Base-by-base conservation (phyloP, 305 asterid genomes). In the Rubia peregrina region DNA sequence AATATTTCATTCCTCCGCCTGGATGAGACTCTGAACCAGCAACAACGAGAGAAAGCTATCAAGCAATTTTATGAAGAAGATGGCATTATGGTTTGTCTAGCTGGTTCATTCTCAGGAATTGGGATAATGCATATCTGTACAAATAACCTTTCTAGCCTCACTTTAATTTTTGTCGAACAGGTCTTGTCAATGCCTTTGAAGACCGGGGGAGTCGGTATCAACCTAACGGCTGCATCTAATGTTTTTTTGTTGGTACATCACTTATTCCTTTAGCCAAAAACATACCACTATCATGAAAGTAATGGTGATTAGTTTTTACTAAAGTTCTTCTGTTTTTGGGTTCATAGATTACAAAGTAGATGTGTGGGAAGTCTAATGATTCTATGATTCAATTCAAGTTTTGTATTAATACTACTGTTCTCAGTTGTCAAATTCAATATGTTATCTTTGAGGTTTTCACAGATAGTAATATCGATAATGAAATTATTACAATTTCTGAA, bases 151-250 rank as follows among this genome's bases (percentile, higher is more conserved):
- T 63, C 49, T 53, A 22, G 67, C 44, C 72, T 63, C 61, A 65
- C 67, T 68, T 70, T 26, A 26, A 57, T 73, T 73, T 42, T 44
- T 24, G 40, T 48, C n/a, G 43, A 63, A 49, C 81, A 93, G 97
- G 97, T 93, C 74, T 73, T 94, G 78, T 90, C 91, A 68, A 91
- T 94, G 98, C 91, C 99, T 48, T 83, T 94, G 78, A 94, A 94
- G 84, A 97, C 98, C 67, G 99, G 99, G 74, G 99, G 99, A 63
- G 99, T 94, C 73, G 99, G 99, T 75, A 88, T 94, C 67, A 94
- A 94, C 80, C 89, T 94, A 66, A 94, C 99, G 9, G 96, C 95
- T 67, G 99, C 99, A 66, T 89, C 96, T 44, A 89, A 84, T 85
- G 99, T 98, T 70, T 94, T 91, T 83, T 86, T 94, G 67, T 75